phyloP scores from a whole-genome alignment of 2,329 filamentous ascomycete species.

The Huntiella omanensis region DNA sequence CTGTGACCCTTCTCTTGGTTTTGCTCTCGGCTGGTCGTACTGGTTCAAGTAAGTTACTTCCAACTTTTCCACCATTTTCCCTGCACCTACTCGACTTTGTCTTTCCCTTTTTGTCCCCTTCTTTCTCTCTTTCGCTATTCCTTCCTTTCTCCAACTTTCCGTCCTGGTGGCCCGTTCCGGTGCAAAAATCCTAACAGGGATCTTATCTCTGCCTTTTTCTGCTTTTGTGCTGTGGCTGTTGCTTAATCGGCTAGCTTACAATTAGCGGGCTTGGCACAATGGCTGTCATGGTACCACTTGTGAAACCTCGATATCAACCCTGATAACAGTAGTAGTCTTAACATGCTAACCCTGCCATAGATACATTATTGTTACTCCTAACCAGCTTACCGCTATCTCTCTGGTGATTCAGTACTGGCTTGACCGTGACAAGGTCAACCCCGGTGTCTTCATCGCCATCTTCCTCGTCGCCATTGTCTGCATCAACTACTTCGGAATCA shows the following conservation, averaged over 20 bases:
- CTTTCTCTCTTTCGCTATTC: background rate
- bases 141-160: too few relatives aligned
- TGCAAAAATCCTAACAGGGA: too few relatives aligned
- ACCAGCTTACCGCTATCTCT: constrained; percentile 65
- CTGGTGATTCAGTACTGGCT: constrained; percentile 69
- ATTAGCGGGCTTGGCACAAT: background rate
- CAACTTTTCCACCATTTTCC: background rate
- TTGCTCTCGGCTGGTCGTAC: constrained; percentile 55
- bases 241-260: background rate
- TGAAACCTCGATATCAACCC: background rate
- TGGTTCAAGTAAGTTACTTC: constrained; percentile 16
- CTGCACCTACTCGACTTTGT: background rate
- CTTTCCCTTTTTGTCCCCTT: background rate
- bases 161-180: too few relatives aligned
- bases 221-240: background rate
- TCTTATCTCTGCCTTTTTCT: background rate
- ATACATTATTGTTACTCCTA: constrained; percentile 75
- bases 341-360: constrained; percentile 26
- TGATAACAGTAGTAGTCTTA: background rate
- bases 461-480: constrained; percentile 42
- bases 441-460: constrained; percentile 61
- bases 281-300: background rate
- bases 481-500: constrained; percentile 54
- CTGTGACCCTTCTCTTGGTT: constrained; percentile 63
- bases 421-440: constrained; percentile 43